These are phyloP conservation scores for Westerdykella ornata DNA, from an alignment of 2,329 filamentous ascomycete species.

Conservation along the genomic window DNA sequence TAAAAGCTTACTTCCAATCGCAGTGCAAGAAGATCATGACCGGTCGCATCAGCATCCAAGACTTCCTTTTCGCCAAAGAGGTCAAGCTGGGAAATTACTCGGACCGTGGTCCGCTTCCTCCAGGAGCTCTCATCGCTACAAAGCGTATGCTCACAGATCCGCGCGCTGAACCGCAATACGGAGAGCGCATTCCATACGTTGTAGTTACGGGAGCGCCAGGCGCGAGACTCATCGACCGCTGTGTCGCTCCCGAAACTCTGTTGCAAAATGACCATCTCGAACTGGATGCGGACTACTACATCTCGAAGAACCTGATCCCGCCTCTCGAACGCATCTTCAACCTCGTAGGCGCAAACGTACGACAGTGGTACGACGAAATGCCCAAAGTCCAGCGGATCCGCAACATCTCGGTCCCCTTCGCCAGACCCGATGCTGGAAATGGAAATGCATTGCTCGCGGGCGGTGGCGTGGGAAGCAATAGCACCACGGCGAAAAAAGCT, in stretches of 20 bases:
- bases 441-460: slow-evolving; percentile 15
- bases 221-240: slow-evolving; percentile 78
- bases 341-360: slow-evolving; percentile 84
- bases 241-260: slow-evolving; percentile 78
- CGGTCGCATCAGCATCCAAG: slow-evolving; percentile 79
- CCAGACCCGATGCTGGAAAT: slow-evolving; percentile 8
- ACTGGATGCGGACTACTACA: slow-evolving; percentile 94
- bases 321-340: slow-evolving; percentile 95
- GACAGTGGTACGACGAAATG: slow-evolving; percentile 94
- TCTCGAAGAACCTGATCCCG: slow-evolving; percentile 89
- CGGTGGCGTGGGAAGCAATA: slow-evolving; percentile 9
- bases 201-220: slow-evolving; percentile 84
- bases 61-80: slow-evolving; percentile 93
- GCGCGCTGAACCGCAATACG: slow-evolving; percentile 84
- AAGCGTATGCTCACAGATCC: slow-evolving; percentile 81
- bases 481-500: slow-evolving; percentile 45
- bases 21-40: slow-evolving; percentile 92
- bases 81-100: slow-evolving; percentile 86
- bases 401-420: slow-evolving; percentile 43
- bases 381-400: slow-evolving; percentile 77
- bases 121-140: slow-evolving; percentile 82
- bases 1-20: slow-evolving; percentile 82
- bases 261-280: slow-evolving; percentile 69
- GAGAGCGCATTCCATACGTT: slow-evolving; percentile 90
- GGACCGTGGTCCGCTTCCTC: slow-evolving; percentile 69